Evolutionary conservation across 306 rosid genomes (phyloP), one percentile per base, ranked within the genome.

Genomic region (Cucumis cinereus): DNA sequence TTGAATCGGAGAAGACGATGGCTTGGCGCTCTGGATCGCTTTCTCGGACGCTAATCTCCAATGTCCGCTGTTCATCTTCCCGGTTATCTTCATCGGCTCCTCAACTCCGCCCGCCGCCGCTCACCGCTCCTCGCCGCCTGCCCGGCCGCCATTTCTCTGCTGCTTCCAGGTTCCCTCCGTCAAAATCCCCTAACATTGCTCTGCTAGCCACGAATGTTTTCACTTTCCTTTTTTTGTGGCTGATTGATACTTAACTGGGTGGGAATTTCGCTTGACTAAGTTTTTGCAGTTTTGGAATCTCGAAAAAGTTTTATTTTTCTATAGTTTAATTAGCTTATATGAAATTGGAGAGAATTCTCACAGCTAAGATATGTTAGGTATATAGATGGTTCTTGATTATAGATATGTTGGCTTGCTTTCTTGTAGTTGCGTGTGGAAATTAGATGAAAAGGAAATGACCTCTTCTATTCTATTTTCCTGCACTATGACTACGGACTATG

Each of bases 41-140:
- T 0, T 90, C 90, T 80, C 95, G 90, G 59, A 88, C 95, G 38
- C 62, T 90, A 43, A 77, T 88, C 19, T 88, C 95, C 23, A 55
- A 89, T 0, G 90, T 87, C 8, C 85, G 92, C 81, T 53, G 83
- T 78, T 86, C 90, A 0, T 58, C 83, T 22, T 75, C 87, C 55
- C 90, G 91, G 22, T 69, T 82, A 1, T 75, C 87, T 1, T 79
- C 90, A 1, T 57, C 88, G n/a, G 61, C 79, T 53, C 84, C 88
- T 49, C 84, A 85, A 66, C 55, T 81, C 53, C 80, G 80, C 22
- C 84, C 89, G 1, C 92, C 90, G 20, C 77, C 88, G 12, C 73
- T 81, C 56, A 4, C 69, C 30, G 47, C 60, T 47, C 89, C 71
- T 79, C 92, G 12, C n/a, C 94, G 94, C 76, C 35, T 76, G 45